Conservation (phyloP, 2,329 filamentous ascomycete genomes). For the Botrytis squamosa region DNA sequence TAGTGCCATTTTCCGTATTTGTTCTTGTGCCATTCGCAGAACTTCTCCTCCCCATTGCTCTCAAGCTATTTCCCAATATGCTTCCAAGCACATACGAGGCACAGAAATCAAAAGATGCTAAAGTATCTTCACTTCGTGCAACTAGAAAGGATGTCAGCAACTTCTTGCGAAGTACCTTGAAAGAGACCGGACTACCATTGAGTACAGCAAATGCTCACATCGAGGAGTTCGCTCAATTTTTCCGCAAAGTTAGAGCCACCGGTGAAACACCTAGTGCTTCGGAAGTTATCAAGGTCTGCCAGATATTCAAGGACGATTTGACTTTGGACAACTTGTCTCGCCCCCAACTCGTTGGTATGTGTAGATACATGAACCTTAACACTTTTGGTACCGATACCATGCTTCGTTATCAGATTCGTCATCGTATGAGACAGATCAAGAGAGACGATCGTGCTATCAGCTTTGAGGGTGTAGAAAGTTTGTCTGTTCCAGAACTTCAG, state of each 20-base stretch:
- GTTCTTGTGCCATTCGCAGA: slow-evolving; percentile 96
- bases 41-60: slow-evolving; percentile 82
- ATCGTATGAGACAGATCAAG: slow-evolving; percentile 99
- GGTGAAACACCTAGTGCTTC: slow-evolving; percentile 84
- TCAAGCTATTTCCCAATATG: slow-evolving; percentile 95
- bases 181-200: slow-evolving; percentile 89
- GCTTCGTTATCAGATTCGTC: slow-evolving; percentile 93
- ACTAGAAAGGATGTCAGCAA: slow-evolving; percentile 91
- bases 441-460: slow-evolving; percentile 92
- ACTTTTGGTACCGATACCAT: slow-evolving; percentile 97
- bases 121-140: slow-evolving; percentile 75
- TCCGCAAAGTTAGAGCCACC: slow-evolving; percentile 90
- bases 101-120: slow-evolving; percentile 84
- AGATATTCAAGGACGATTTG: slow-evolving; percentile 96
- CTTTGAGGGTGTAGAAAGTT: slow-evolving; percentile 87
- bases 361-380: slow-evolving; percentile 96
- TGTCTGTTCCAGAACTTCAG: slow-evolving; percentile 92
- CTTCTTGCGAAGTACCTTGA: slow-evolving; percentile 84
- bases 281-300: slow-evolving; percentile 98
- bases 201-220: slow-evolving; percentile 81
- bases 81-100: slow-evolving; percentile 96
- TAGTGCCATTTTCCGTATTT: slow-evolving; percentile 96
- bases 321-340: slow-evolving; percentile 95
- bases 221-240: slow-evolving; percentile 94
- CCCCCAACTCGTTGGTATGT: slow-evolving; percentile 95